Conservation (phyloP, 164 flowering plant genomes). For the Echeveria elegans region DNA sequence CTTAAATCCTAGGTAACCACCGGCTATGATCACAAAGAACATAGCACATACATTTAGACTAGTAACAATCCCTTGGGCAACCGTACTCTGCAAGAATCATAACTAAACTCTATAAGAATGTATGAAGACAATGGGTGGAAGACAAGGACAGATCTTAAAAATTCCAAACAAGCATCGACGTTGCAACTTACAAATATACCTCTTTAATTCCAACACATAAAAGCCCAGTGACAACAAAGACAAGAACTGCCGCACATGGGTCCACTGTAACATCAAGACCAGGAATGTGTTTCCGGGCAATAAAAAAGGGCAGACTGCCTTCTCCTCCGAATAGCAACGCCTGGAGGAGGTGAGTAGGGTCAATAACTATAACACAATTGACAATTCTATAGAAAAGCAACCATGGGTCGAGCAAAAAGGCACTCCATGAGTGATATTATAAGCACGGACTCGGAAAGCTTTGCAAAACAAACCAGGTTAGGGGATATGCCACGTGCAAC, state of each 20-base stretch:
- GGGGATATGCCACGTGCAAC: constrained; percentile 97
- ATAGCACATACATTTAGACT: too few species aligned
- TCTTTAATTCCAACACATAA: constrained; percentile 53
- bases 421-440: background rate
- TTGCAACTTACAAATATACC: background rate
- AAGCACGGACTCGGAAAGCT: background rate
- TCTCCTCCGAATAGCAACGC: constrained; percentile 78
- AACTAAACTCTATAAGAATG: too few species aligned
- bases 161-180: background rate
- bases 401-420: background rate
- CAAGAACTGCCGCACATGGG: constrained; percentile 87
- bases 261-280: constrained; percentile 71
- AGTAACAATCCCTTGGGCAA: too few species aligned
- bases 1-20: too few species aligned
- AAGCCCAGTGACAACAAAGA: constrained; percentile 65
- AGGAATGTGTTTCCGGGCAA: constrained; percentile 67
- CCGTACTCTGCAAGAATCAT: too few species aligned
- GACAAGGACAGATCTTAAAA: background rate
- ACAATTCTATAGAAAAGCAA: background rate
- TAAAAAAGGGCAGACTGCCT: constrained; percentile 54
- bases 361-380: background rate
- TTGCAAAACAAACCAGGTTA: constrained; percentile 47
- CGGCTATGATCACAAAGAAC: too few species aligned
- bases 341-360: constrained; percentile 20
- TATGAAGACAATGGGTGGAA: background rate